Percentiles rank a stretch among this genome's conserved stretches.
Evolutionary conservation across 1,284 basidiomycete species (phyloP).

Genomic region (Gymnopus androsaceus): DNA sequence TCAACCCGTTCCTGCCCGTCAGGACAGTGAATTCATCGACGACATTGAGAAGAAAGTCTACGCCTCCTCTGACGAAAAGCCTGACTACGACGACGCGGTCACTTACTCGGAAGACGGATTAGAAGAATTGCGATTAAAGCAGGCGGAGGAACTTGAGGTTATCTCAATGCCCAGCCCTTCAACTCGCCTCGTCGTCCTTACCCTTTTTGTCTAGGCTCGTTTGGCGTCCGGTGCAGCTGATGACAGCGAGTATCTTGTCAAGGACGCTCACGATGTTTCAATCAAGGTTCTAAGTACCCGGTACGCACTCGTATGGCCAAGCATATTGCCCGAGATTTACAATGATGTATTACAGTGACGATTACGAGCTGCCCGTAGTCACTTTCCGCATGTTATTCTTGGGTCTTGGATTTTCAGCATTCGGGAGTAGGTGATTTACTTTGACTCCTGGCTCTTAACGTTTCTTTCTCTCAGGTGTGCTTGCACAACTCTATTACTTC

Average conservation of each 20-base stretch:
- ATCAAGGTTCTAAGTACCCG: conserved; percentile 22
- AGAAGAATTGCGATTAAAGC: conserved; percentile 6
- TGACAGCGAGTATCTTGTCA: conserved; percentile 17
- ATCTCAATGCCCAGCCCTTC: no score
- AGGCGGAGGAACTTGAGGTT: conserved; percentile 7
- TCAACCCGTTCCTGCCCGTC: neutral
- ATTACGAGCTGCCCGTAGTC: conserved; percentile 19
- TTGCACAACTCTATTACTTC: conserved; percentile 24
- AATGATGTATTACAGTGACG: conserved; percentile 16
- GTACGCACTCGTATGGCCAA: conserved; percentile 6
- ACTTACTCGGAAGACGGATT: neutral
- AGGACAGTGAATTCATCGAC: conserved; percentile 1
- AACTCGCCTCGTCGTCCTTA: neutral
- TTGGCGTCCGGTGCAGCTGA: conserved; percentile 16
- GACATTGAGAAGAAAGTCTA: conserved; percentile 2
- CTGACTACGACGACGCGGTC: neutral
- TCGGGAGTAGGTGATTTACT: conserved; percentile 13
- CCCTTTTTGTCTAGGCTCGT: conserved; percentile 9
- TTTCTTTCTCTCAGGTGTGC: conserved; percentile 12
- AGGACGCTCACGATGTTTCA: conserved; percentile 19
- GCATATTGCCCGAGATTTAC: neutral
- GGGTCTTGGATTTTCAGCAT: conserved; percentile 17
- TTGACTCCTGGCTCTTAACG: neutral
- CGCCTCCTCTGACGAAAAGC: neutral
- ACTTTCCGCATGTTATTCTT: conserved; percentile 22